phyloP scores from a whole-genome alignment of 805 yeast species.

The Zygosaccharomyces bailii region DNA sequence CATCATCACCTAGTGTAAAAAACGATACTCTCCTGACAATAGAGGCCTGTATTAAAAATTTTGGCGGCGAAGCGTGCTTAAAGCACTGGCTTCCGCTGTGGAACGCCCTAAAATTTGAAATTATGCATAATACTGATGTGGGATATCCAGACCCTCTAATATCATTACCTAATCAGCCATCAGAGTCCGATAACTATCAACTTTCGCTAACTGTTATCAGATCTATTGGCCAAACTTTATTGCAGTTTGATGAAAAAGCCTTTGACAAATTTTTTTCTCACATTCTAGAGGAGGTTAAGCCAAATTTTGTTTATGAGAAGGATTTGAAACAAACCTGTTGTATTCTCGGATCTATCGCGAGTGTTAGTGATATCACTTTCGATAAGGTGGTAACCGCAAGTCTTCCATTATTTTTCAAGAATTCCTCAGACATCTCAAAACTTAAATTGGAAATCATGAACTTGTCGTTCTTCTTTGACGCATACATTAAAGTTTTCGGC shows the following conservation, averaged over 20 bases:
- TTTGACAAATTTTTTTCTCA: conserved; percentile 42
- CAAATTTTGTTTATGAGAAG: conserved; percentile 48
- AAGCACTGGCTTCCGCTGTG: conserved; percentile 72
- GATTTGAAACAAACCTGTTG: conserved; percentile 63
- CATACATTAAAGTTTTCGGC: conserved; percentile 45
- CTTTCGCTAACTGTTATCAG: conserved; percentile 45
- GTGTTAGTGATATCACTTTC: conserved; percentile 45
- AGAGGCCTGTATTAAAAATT: conserved; percentile 50
- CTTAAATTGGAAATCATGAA: conserved; percentile 60
- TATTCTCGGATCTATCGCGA: conserved; percentile 53
- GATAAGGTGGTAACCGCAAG: conserved; percentile 46
- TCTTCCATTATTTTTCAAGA: conserved; percentile 43
- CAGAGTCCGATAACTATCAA: conserved; percentile 41
- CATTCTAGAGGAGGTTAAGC: conserved; percentile 49
- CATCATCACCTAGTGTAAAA: conserved; percentile 70
- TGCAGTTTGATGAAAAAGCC: conserved; percentile 28
- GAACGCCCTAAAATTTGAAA: conserved; percentile 85
- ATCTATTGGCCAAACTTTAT: conserved; percentile 41
- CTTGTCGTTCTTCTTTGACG: conserved; percentile 53
- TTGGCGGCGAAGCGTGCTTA: conserved; percentile 47
- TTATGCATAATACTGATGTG: conserved; percentile 73
- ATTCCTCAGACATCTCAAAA: conserved; percentile 45
- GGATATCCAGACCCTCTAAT: conserved; percentile 22
- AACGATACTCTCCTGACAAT: conserved; percentile 69
- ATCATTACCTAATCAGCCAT: conserved; percentile 26